Conservation (phyloP, 1,284 basidiomycete genomes). For the Microbotryum silenes-acaulis region DNA sequence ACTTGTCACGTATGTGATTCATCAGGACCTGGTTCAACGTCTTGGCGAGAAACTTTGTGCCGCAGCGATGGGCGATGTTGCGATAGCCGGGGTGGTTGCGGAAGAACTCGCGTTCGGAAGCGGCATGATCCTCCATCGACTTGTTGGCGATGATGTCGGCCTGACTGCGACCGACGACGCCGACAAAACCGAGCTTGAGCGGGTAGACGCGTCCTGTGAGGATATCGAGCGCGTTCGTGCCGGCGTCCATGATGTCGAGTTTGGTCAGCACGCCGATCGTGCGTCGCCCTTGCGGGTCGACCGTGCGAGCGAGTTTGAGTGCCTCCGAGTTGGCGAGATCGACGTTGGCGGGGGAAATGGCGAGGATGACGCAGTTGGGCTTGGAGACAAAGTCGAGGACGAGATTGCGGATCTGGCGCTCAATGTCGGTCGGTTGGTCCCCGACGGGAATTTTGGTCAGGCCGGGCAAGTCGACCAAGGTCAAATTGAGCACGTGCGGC, state of each 20-base stretch:
- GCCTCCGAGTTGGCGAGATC: slow-evolving; percentile 98
- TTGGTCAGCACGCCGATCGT: slow-evolving; percentile 96
- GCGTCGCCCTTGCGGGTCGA: slow-evolving; percentile 89
- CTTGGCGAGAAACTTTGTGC: slow-evolving; percentile 89
- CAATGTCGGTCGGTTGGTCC: slow-evolving; percentile 80
- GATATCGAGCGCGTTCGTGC: slow-evolving; percentile 93
- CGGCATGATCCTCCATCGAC: slow-evolving; percentile 73
- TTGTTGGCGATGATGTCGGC: slow-evolving; percentile 92
- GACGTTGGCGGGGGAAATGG: slow-evolving; percentile 93
- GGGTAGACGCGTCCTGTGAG: slow-evolving; percentile 94
- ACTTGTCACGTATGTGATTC: slow-evolving; percentile 96
- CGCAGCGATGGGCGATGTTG: slow-evolving; percentile 94
- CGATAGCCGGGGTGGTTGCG: slow-evolving; percentile 79
- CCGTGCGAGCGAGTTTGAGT: slow-evolving; percentile 86
- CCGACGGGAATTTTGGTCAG: slow-evolving; percentile 88
- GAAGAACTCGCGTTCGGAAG: slow-evolving; percentile 89
- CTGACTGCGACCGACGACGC: slow-evolving; percentile 93
- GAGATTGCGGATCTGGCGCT: slow-evolving; percentile 87
- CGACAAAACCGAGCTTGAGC: slow-evolving; percentile 94
- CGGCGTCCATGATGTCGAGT: slow-evolving; percentile 97
- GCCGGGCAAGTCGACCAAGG: slow-evolving; percentile 90
- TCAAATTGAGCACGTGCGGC: slow-evolving; percentile 88
- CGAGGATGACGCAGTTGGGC: slow-evolving; percentile 93
- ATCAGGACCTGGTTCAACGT: slow-evolving; percentile 91
- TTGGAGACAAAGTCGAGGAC: slow-evolving; percentile 93